Conservation (phyloP, 306 rosid genomes). For the Vachellia collinsii region DNA sequence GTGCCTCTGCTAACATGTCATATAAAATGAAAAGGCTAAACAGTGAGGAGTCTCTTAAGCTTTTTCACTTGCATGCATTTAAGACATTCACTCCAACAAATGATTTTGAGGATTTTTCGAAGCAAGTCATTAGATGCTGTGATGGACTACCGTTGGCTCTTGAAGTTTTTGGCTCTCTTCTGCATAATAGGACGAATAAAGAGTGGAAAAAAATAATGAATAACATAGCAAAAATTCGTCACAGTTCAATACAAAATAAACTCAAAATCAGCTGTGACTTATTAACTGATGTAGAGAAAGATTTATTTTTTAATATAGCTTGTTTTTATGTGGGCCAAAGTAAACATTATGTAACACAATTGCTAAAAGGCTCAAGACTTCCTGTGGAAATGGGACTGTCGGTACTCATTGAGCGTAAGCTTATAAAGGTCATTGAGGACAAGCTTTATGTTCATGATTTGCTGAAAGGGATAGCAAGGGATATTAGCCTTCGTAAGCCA, state of each 20-base stretch:
- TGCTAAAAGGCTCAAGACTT: neutral
- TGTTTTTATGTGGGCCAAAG: neutral
- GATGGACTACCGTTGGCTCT: neutral
- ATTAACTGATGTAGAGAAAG: neutral
- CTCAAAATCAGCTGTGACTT: neutral
- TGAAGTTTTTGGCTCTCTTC: constrained; percentile 5
- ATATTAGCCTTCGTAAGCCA: neutral
- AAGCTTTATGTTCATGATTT: constrained; percentile 6
- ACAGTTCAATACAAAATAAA: neutral
- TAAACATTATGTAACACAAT: neutral
- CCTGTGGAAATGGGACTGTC: neutral
- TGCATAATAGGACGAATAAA: neutral
- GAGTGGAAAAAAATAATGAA: neutral
- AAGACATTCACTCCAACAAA: neutral
- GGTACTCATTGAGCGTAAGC: neutral
- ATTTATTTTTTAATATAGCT: neutral
- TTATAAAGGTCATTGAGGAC: neutral
- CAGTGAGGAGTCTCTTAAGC: neutral
- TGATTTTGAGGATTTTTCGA: neutral
- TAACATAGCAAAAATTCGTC: neutral
- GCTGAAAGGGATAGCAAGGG: neutral
- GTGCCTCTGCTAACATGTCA: neutral
- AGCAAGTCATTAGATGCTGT: neutral
- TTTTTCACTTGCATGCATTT: neutral
- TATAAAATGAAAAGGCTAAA: neutral